These are phyloP conservation scores for Starmerella roubikii DNA, from an alignment of 805 yeast species.

Conservation along the genomic window DNA sequence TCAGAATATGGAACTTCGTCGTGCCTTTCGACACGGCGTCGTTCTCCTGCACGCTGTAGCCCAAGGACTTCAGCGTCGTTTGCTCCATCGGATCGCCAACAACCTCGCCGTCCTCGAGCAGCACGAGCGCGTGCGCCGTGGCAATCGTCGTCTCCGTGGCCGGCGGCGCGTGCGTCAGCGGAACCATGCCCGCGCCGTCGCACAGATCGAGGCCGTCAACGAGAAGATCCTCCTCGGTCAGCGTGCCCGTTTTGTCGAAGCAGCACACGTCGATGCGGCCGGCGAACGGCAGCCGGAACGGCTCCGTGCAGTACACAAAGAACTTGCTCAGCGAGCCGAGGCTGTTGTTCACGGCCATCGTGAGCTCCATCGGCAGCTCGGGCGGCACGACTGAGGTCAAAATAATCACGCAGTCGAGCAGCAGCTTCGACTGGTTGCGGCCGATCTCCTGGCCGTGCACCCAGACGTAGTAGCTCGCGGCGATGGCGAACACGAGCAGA, in stretches of 20 bases:
- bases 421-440: slow-evolving; percentile 82
- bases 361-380: slow-evolving; percentile 96
- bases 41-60: slow-evolving; percentile 70
- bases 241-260: slow-evolving; percentile 95
- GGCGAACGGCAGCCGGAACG: slow-evolving; percentile 93
- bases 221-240: slow-evolving; percentile 90
- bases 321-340: slow-evolving; percentile 74
- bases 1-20: slow-evolving; percentile 44
- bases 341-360: slow-evolving; percentile 94
- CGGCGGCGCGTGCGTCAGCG: slow-evolving; percentile 26
- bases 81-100: slow-evolving; percentile 99
- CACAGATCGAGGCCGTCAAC: slow-evolving; percentile 95
- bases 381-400: slow-evolving; percentile 98
- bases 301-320: slow-evolving; percentile 93
- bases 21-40: slow-evolving; percentile 42
- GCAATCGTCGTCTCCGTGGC: slow-evolving; percentile 66
- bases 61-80: slow-evolving; percentile 77
- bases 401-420: slow-evolving; percentile 88
- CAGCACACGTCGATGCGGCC: slow-evolving; percentile 98
- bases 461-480: slow-evolving; percentile 98
- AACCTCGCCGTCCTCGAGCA: slow-evolving; percentile 87
- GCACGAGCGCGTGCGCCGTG: slow-evolving; percentile 91
- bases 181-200: slow-evolving; percentile 36
- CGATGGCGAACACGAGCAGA: slow-evolving; percentile 77
- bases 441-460: slow-evolving; percentile 93